phyloP scores from a whole-genome alignment of 176 grass and related monocot genomes.

The Triticum timopheevii region DNA sequence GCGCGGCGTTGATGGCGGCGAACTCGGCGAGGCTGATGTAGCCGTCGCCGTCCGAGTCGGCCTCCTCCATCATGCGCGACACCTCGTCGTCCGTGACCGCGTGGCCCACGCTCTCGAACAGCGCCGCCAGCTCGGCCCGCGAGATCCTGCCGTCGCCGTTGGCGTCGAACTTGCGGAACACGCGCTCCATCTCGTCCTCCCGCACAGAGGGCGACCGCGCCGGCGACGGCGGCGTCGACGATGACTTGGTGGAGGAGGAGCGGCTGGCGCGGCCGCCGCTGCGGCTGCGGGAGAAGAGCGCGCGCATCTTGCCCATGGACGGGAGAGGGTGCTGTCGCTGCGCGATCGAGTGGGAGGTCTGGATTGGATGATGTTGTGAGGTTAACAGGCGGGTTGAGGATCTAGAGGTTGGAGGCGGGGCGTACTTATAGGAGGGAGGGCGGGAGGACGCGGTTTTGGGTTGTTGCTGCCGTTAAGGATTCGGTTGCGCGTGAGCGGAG shows the following conservation, averaged over 20 bases:
- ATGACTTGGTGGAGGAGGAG: background rate
- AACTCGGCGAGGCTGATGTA: constrained; percentile 88
- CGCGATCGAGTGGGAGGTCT: no score
- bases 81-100: constrained; percentile 60
- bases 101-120: constrained; percentile 69
- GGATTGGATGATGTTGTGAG: background rate
- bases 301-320: constrained; percentile 69
- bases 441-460: background rate
- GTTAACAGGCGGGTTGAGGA: background rate
- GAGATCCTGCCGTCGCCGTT: constrained; percentile 89
- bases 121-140: constrained; percentile 54
- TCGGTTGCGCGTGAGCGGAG: constrained; percentile 1
- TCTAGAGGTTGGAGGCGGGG: background rate
- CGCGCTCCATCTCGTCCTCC: constrained; percentile 57
- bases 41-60: constrained; percentile 81
- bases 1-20: constrained; percentile 43
- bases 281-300: constrained; percentile 67
- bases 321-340: background rate
- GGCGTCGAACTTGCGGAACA: constrained; percentile 91
- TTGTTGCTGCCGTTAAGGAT: background rate
- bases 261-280: background rate
- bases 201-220: background rate
- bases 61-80: constrained; percentile 77
- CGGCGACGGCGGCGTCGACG: background rate
- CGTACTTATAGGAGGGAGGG: background rate